Evolutionary conservation across 1,284 basidiomycete species (phyloP), one percentile per base, ranked within the genome.

Genomic region (Cryptococcus floricola): DNA sequence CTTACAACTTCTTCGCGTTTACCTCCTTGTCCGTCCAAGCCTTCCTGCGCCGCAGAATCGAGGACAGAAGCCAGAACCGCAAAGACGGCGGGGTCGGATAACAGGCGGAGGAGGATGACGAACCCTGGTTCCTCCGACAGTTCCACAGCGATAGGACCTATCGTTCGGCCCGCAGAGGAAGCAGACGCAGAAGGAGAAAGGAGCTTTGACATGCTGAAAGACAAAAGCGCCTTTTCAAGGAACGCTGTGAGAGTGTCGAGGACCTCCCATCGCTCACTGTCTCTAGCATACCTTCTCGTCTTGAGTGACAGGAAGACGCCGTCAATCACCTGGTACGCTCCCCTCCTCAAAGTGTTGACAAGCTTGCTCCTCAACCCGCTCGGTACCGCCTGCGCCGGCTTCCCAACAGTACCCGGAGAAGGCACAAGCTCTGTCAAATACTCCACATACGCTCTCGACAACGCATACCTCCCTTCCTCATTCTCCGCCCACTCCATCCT

Each of bases 201-300:
- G 13, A 79, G 63, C 7, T 75, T 69, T n/a, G 65, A 86, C 50
- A 96, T 78, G 68, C 93, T 86, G 74, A 89, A 95, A 57, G 85
- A 85, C 0, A 87, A 86, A 34, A 98, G 76, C 23, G 86, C 85
- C 39, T 87, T 84, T 66, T 97, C 92, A 50, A 96, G 81, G 71
- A 92, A 97, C 56, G 84, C 85, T 45, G 98, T 79, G 55, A 88
- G 89, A 0, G 87, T 79, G 57, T 95, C 89, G 39, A 91, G 88
- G 69, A 91, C 87, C 63, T 85, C 82, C 91, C 91, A 98, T 61
- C 88, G 80, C 68, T 98, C 91, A 8, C 83, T 83, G 8, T 85
- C 84, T 45, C 83, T 80, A 6, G 82, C 78, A 66, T 89, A 97
- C 60, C 91, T 89, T 39, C 93, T 81, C 27, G 67, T 60, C 25